Evolutionary conservation across 192 early-diverging fungal species (phyloP), one percentile per base, ranked within the genome.

Genomic region (Coemansia pectinata): DNA sequence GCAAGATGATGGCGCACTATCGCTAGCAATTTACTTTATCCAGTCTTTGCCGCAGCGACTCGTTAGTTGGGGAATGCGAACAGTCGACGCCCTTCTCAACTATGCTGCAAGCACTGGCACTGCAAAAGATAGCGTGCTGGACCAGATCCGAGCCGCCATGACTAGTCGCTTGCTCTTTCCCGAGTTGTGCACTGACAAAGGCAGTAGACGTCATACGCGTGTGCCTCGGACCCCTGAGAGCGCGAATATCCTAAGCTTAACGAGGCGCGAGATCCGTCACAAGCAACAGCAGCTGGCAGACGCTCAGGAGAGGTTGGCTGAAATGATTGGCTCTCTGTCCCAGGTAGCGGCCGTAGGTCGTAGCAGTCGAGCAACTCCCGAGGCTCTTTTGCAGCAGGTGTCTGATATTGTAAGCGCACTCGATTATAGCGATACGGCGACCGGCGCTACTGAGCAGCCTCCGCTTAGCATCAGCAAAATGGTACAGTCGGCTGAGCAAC

Each of bases 311-410:
- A 74, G 81, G 27, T 85, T 92, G 52, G 89, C 92, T 0, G 83
- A 76, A 19, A 84, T 78, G 62, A 80, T 95, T 27, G 93, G 93
- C 6, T 44, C 88, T n/a, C 70, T 93, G 2, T 81, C 74, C 0
- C 74, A 70, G 42, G 62, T 55, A 11, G 44, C 66, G 4, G 45
- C 23, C 9, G 23, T 63, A 0, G 47, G 31, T 21, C 21, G 33
- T 10, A 45, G 31, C 19, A 11, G 19, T 25, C 21, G 38, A 27
- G 39, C 39, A 25, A 62, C 42, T 27, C 73, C 62, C 2, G 50
- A 41, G 33, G 42, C 45, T 12, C 41, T 78, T 21, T 42, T 78
- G 23, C 62, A 40, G 31, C 77, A 78, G 42, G 41, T 73, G 10
- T 33, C 39, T n/a, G 48, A 39, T 9, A 21, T 57, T 12, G 19